Base-by-base conservation (phyloP, 768 basidiomycete species). In the Lentinula raphanica region DNA sequence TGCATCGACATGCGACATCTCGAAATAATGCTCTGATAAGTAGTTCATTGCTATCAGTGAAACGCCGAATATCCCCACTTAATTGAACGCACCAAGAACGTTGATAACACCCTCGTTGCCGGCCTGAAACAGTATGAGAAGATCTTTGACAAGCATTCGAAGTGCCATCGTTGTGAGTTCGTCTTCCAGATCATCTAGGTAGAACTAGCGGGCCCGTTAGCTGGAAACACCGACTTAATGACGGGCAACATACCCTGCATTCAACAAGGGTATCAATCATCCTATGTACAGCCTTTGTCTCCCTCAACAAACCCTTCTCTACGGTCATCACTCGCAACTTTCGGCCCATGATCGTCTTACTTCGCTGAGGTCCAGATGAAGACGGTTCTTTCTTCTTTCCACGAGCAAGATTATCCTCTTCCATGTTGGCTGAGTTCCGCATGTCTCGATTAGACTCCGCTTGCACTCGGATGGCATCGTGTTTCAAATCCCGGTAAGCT, bases 1-100 rank as follows among this genome's bases (percentile, higher is more conserved):
- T 0, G 96, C 97, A 67, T 98, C 96, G n/a, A 86, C 72, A 61
- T 90, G 89, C 0, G 94, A 92, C 97, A 98, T 98, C 69, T 97
- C 95, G 66, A 98, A 98, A 72, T 97, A 99, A 72, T 96, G 90
- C 67, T 98, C 97, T 86, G n/a, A n/a, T n/a, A n/a, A 60, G 31
- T n/a, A 72, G 68, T 13, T 74, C 71, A 35, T 73, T 62, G 45
- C 63, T 66, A 55, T 74, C 65, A 60, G 68, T 71, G 46, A 39
- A 58, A 40, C n/a, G 58, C 23, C 3, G 35, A 7, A 53, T 35
- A 11, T 11, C 6, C 11, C 49, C 23, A 23, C 45, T 15, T 19
- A 25, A 71, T 68, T 9, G 69, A n/a, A 73, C 71, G 73, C 72
- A 82, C 86, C 94, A 45, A 90, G 75, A 35, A 89, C 84, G 64